Evolutionary conservation across 192 early-diverging fungal species (phyloP).

Genomic region (Backusella sp.): DNA sequence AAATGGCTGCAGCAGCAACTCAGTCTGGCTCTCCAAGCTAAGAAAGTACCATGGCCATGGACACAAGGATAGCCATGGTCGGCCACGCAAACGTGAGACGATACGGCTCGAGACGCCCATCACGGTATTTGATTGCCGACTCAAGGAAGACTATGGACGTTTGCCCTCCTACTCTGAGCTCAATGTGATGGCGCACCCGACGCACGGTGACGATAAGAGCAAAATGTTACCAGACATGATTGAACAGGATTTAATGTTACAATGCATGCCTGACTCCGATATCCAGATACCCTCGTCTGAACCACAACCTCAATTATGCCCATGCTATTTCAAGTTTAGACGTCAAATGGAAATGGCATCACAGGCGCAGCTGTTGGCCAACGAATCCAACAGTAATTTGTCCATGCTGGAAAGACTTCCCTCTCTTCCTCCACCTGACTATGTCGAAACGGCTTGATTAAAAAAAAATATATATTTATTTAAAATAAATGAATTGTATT

Average conservation of each 20-base stretch:
- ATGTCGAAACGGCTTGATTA: conserved; percentile 10
- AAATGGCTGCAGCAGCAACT: neutral
- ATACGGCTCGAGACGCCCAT: conserved; percentile 16
- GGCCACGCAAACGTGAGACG: neutral
- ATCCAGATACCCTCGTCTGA: neutral
- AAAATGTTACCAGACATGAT: neutral
- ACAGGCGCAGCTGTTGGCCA: conserved; percentile 1
- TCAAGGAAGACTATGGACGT: conserved; percentile 29
- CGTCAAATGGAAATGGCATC: conserved; percentile 26
- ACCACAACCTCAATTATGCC: conserved; percentile 12
- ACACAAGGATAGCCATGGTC: neutral
- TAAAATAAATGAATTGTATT: neutral
- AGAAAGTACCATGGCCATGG: neutral
- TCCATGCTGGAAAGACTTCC: conserved; percentile 12
- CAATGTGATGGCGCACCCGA: conserved; percentile 2
- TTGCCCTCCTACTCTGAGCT: conserved; percentile 28
- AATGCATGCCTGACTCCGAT: conserved; percentile 12
- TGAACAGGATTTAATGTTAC: conserved; percentile 17
- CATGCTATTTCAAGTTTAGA: conserved; percentile 22
- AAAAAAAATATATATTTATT: too few species aligned
- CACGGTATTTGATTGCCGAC: conserved; percentile 28
- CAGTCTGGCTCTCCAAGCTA: neutral
- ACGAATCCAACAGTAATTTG: neutral
- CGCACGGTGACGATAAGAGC: neutral
- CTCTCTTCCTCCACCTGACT: conserved; percentile 29